Conservation (phyloP, 225 moss, liverwort and hornwort species). For the Antitrichia curtipendula region DNA sequence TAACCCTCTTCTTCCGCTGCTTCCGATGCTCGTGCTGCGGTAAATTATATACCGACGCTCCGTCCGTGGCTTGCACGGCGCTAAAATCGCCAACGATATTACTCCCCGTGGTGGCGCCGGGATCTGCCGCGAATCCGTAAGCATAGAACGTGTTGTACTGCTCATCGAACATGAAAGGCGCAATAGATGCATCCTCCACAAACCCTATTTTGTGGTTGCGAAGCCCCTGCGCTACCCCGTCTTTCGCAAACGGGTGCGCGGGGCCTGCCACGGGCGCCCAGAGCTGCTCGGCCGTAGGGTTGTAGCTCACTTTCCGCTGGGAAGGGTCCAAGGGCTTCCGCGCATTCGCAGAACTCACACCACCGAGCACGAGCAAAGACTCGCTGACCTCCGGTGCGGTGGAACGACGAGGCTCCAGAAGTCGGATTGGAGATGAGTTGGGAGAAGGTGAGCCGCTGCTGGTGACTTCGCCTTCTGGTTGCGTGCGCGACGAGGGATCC, state of each 20-base stretch:
- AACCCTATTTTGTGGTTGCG: conserved; percentile 91
- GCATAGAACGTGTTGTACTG: conserved; percentile 92
- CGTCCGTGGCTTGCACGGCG: conserved; percentile 40
- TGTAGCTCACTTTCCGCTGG: conserved; percentile 71
- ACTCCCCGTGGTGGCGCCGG: conserved; percentile 45
- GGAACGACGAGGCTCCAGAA: conserved; percentile 42
- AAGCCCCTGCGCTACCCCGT: conserved; percentile 79
- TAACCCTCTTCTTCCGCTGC: conserved; percentile 47
- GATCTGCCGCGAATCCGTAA: conserved; percentile 89
- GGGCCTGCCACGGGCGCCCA: conserved; percentile 95
- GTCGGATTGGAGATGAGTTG: conserved; percentile 61
- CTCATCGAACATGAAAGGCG: conserved; percentile 89
- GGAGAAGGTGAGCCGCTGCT: conserved; percentile 39
- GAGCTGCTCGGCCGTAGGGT: conserved; percentile 93
- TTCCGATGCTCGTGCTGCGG: conserved; percentile 86
- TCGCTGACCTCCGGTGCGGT: conserved; percentile 87
- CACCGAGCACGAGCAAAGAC: conserved; percentile 18
- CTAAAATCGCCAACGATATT: conserved; percentile 59
- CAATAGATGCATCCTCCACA: conserved; percentile 93
- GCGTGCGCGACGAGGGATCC: neutral
- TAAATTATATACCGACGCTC: conserved; percentile 84
- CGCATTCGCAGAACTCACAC: neutral
- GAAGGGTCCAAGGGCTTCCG: conserved; percentile 75
- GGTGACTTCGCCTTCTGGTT: conserved; percentile 9
- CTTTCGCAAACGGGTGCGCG: conserved; percentile 83